These are phyloP conservation scores for Pseudogymnoascus sp. DNA, from an alignment of 2,329 filamentous ascomycete species.

Conservation along the genomic window DNA sequence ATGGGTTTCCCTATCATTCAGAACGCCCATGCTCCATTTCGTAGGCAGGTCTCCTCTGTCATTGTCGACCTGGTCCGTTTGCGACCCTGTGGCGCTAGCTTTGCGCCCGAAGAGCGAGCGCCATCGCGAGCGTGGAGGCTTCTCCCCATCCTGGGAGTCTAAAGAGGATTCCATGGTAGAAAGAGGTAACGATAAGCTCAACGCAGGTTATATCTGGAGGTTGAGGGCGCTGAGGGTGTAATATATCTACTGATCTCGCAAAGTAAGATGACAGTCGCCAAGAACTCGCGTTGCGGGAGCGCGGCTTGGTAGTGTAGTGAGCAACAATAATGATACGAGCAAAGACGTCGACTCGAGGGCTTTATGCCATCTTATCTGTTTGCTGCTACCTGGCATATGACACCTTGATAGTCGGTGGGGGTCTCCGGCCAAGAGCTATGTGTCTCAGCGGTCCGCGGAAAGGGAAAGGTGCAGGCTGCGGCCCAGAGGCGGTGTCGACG, in stretches of 20 bases:
- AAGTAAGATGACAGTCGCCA: background rate
- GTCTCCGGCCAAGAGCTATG: background rate
- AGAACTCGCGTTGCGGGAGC: background rate
- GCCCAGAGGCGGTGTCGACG: background rate
- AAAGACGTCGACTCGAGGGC: background rate
- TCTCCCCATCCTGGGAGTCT: conserved; percentile 3
- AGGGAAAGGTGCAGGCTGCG: background rate
- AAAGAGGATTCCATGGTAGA: background rate
- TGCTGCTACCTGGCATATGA: background rate
- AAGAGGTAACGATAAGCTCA: background rate
- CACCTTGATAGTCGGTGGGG: conserved; percentile 6
- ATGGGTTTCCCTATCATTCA: conserved; percentile 72
- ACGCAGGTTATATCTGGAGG: background rate
- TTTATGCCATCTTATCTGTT: conserved; percentile 3
- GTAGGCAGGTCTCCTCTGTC: conserved; percentile 23
- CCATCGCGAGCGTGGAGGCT: conserved; percentile 5
- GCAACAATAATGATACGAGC: background rate
- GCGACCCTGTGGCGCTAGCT: background rate
- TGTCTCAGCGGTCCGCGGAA: background rate
- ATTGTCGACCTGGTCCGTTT: conserved; percentile 5
- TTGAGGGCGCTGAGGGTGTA: background rate
- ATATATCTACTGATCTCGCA: background rate
- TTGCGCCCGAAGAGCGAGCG: conserved; percentile 7
- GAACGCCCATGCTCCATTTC: conserved; percentile 64
- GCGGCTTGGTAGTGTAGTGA: background rate